Evolutionary conservation across 257 asterid species (phyloP).

Genomic region (Scutellaria barbata): DNA sequence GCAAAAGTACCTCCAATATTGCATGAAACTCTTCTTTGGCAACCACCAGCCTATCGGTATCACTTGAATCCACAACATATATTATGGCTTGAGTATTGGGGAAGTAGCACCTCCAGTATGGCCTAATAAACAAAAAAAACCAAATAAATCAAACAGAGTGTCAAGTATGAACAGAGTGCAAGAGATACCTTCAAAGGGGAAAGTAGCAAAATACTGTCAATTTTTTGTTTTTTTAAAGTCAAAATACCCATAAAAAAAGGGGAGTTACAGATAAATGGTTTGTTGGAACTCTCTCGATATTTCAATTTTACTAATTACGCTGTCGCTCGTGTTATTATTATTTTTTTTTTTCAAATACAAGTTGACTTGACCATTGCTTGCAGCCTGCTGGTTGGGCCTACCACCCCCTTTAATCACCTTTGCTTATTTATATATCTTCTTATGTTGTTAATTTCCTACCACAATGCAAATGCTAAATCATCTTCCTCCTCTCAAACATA

Average conservation of each 20-base stretch:
- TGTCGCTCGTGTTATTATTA: too few relatives aligned
- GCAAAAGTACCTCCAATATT: conserved; percentile 75
- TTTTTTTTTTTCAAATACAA: too few relatives aligned
- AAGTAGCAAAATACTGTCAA: background rate
- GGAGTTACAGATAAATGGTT: background rate
- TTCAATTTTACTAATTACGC: too few relatives aligned
- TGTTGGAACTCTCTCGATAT: background rate
- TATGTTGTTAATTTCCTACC: background rate
- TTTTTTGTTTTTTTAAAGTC: background rate
- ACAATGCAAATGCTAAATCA: too few relatives aligned
- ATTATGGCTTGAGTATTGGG: conserved; percentile 98
- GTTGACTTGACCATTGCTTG: too few relatives aligned
- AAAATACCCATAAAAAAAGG: background rate
- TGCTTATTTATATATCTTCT: too few relatives aligned
- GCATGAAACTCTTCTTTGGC: conserved; percentile 97
- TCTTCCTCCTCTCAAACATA: too few relatives aligned
- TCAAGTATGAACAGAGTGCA: conserved; percentile 3
- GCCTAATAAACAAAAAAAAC: conserved; percentile 49
- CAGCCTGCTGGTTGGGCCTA: too few relatives aligned
- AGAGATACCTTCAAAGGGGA: background rate
- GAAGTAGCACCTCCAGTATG: conserved; percentile 97
- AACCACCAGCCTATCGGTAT: conserved; percentile 88
- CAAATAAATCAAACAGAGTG: background rate
- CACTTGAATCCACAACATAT: conserved; percentile 98
- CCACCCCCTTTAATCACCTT: background rate